Conservation (phyloP, 768 basidiomycete species). For the Naganishia friedmannii region DNA sequence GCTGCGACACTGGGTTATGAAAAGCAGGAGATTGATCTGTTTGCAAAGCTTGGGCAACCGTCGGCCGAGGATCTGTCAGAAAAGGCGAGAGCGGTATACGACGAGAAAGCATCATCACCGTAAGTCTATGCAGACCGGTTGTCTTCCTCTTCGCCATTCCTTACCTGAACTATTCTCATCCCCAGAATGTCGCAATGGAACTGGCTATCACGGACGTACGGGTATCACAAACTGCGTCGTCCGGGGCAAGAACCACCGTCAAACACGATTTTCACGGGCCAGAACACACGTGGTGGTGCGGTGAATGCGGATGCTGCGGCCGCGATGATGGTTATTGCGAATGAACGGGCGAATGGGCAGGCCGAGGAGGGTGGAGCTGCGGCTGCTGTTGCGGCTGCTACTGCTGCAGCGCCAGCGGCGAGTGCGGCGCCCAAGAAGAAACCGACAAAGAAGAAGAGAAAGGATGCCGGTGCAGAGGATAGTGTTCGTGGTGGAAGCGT, state of each 20-base stretch:
- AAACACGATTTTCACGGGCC: conserved; percentile 17
- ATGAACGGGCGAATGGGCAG: conserved; percentile 22
- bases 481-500: conserved; percentile 10
- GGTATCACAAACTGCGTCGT: conserved; percentile 18
- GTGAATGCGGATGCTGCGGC: conserved; percentile 11
- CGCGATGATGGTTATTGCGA: conserved; percentile 19
- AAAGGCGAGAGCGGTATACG: conserved; percentile 7
- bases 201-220: conserved; percentile 20
- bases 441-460: conserved; percentile 21
- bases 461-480: conserved; percentile 5
- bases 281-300: background rate
- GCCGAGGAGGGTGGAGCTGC: conserved; percentile 11
- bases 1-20: conserved; percentile 11
- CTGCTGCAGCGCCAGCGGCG: too few relatives aligned
- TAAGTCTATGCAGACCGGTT: background rate
- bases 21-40: conserved; percentile 20
- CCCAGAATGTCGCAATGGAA: conserved; percentile 16
- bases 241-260: conserved; percentile 14
- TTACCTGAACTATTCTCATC: too few relatives aligned
- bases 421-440: conserved; percentile 4
- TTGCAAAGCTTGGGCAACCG: conserved; percentile 13
- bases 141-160: background rate
- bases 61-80: conserved; percentile 13
- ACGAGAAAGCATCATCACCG: conserved; percentile 18
- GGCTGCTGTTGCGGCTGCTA: background rate